Evolutionary conservation across 1,284 basidiomycete species (phyloP).

Genomic region (Sporisorium scitamineum): DNA sequence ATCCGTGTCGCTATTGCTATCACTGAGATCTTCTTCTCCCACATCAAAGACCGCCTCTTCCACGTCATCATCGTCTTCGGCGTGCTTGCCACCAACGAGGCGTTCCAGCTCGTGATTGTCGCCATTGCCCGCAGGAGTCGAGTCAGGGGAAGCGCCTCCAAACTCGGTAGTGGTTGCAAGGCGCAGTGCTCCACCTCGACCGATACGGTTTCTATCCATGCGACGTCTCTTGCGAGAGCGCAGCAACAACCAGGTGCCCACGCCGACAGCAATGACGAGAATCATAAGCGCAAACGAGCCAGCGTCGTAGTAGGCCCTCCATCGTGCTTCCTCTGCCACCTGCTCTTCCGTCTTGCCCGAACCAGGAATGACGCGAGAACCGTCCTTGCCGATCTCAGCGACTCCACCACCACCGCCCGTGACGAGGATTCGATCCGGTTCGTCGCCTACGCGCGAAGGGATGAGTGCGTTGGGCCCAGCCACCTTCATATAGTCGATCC

Average conservation of each 20-base stretch:
- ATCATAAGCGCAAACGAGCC: conserved; percentile 87
- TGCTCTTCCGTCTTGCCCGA: conserved; percentile 68
- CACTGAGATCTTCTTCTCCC: conserved; percentile 70
- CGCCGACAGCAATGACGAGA: conserved; percentile 77
- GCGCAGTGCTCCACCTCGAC: conserved; percentile 33
- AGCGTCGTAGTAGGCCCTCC: conserved; percentile 75
- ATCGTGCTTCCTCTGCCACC: conserved; percentile 62
- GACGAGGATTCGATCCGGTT: conserved; percentile 72
- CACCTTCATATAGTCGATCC: conserved; percentile 82
- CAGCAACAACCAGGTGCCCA: conserved; percentile 81
- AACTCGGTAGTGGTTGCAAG: conserved; percentile 32
- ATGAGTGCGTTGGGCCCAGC: conserved; percentile 78
- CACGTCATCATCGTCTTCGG: conserved; percentile 43
- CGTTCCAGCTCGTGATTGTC: conserved; percentile 53
- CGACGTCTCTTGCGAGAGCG: conserved; percentile 73
- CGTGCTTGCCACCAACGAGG: conserved; percentile 33
- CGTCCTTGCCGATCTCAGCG: conserved; percentile 37
- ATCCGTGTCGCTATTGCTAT: conserved; percentile 14
- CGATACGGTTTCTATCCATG: conserved; percentile 22
- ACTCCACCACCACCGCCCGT: conserved; percentile 48
- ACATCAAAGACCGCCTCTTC: conserved; percentile 70
- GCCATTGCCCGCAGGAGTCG: conserved; percentile 53
- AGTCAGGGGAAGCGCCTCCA: conserved; percentile 1
- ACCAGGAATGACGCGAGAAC: conserved; percentile 71
- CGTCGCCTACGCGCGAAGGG: conserved; percentile 81